Evolutionary conservation across 2,329 filamentous ascomycete genomes (phyloP).

Genomic region (Colletotrichum euphorbiae): DNA sequence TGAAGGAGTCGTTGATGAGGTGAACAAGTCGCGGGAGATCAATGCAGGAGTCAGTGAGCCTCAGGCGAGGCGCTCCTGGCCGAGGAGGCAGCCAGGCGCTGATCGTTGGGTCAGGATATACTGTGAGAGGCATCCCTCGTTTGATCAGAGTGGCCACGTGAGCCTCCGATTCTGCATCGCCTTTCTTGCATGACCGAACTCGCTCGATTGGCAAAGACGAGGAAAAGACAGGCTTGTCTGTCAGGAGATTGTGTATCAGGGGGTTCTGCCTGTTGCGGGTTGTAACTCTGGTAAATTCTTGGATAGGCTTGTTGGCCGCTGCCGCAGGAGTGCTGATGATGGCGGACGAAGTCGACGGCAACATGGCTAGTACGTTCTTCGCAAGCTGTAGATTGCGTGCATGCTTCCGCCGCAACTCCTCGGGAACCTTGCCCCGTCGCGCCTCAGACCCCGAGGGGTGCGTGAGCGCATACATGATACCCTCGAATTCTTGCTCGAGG

Average conservation of each 20-base stretch:
- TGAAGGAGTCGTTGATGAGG: slow-evolving; percentile 94
- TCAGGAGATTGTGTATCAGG: slow-evolving; percentile 93
- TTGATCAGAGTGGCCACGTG: slow-evolving; percentile 84
- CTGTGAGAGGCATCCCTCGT: slow-evolving; percentile 87
- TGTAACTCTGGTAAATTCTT: slow-evolving; percentile 61
- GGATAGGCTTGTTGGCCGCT: slow-evolving; percentile 67
- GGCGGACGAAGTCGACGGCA: slow-evolving; percentile 87
- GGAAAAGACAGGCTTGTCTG: slow-evolving; percentile 92
- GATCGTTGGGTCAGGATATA: slow-evolving; percentile 78
- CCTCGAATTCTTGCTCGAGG: slow-evolving; percentile 86
- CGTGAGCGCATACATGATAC: slow-evolving; percentile 72
- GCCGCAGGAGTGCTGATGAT: slow-evolving; percentile 89
- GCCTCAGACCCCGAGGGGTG: slow-evolving; percentile 19
- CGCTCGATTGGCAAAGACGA: slow-evolving; percentile 86
- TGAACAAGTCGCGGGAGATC: slow-evolving; percentile 85
- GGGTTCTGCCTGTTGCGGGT: slow-evolving; percentile 77
- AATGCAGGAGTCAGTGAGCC: slow-evolving; percentile 82
- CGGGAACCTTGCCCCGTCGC: slow-evolving; percentile 15
- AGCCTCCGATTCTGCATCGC: slow-evolving; percentile 30
- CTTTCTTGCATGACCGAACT: slow-evolving; percentile 54
- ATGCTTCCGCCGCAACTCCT: slow-evolving; percentile 48
- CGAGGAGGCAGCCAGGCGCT: slow-evolving; percentile 76
- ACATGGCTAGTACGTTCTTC: slow-evolving; percentile 75
- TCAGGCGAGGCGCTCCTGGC: slow-evolving; percentile 69
- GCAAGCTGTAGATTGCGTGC: slow-evolving; percentile 78